These are phyloP conservation scores for Mrakia blollopis DNA, from an alignment of 768 basidiomycete species.

Conservation along the genomic window DNA sequence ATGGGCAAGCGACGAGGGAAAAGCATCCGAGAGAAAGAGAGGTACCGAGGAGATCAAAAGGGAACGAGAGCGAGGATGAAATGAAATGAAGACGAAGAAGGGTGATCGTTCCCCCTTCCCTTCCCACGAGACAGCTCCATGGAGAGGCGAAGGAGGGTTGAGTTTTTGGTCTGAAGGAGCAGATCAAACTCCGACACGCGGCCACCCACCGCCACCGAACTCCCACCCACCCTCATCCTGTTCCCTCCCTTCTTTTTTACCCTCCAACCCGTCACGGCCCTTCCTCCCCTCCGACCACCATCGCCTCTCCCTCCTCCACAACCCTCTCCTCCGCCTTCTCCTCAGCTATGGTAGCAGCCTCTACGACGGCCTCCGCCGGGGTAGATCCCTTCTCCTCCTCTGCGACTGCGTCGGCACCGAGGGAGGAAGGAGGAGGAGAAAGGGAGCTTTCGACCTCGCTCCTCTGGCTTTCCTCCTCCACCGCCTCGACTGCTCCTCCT, in stretches of 20 bases:
- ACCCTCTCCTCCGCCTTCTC: neutral
- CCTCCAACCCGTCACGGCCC: neutral
- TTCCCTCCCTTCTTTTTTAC: neutral
- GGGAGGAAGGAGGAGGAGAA: neutral
- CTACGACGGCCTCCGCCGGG: neutral
- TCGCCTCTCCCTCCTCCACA: neutral
- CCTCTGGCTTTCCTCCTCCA: no score
- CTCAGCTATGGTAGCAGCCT: neutral
- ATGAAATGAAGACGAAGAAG: neutral
- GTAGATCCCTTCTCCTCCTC: neutral
- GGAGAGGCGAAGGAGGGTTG: no score
- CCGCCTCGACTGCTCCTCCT: neutral
- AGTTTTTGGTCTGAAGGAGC: no score
- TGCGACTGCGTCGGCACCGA: neutral
- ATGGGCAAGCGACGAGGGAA: neutral
- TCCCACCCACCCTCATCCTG: no score
- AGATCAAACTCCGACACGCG: no score
- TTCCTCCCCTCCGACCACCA: neutral
- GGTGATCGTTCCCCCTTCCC: no score
- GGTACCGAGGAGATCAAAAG: neutral
- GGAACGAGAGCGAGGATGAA: neutral
- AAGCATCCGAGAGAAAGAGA: neutral
- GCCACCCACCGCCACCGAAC: no score
- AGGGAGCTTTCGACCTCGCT: no score
- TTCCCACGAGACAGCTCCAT: no score